These are phyloP conservation scores for Trichoderma polysporum DNA, from an alignment of 2,329 filamentous ascomycete species.

Conservation along the genomic window DNA sequence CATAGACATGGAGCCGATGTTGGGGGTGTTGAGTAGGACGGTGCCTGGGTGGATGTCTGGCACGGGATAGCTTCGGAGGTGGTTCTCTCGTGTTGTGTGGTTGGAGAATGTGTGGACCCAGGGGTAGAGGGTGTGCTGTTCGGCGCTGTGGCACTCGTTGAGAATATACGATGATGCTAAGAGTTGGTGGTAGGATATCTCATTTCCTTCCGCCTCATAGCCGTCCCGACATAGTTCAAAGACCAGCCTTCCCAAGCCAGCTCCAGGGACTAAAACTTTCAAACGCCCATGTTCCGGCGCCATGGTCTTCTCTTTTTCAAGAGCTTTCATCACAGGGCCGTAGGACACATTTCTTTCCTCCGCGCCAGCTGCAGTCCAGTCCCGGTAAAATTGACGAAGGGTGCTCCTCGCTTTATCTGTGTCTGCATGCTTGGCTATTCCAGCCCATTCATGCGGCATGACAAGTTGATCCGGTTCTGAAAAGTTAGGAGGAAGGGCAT, in stretches of 20 bases:
- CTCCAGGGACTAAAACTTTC: conserved; percentile 81
- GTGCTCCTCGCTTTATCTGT: conserved; percentile 91
- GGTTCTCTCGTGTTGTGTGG: conserved; percentile 68
- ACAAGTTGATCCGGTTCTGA: conserved; percentile 40
- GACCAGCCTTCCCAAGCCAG: conserved; percentile 82
- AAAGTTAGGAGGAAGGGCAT: conserved; percentile 42
- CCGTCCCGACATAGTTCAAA: conserved; percentile 79
- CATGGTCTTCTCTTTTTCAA: conserved; percentile 51
- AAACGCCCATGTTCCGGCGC: conserved; percentile 42
- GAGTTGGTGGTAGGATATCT: conserved; percentile 97
- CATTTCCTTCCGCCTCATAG: conserved; percentile 80
- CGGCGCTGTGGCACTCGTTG: conserved; percentile 60
- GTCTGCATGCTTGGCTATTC: conserved; percentile 69
- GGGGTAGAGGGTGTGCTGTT: conserved; percentile 73
- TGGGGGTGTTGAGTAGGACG: conserved; percentile 43
- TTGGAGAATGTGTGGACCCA: conserved; percentile 91
- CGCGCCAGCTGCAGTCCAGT: conserved; percentile 82
- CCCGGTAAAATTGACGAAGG: conserved; percentile 88
- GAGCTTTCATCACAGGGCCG: conserved; percentile 65
- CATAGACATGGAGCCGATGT: conserved; percentile 79
- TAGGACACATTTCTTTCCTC: conserved; percentile 77
- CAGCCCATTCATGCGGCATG: conserved; percentile 65
- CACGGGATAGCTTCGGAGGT: conserved; percentile 70
- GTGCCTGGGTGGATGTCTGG: conserved; percentile 77
- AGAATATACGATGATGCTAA: conserved; percentile 77